phyloP scores from a whole-genome alignment of 352 stramenopile species.

The Pythium insidiosum region DNA sequence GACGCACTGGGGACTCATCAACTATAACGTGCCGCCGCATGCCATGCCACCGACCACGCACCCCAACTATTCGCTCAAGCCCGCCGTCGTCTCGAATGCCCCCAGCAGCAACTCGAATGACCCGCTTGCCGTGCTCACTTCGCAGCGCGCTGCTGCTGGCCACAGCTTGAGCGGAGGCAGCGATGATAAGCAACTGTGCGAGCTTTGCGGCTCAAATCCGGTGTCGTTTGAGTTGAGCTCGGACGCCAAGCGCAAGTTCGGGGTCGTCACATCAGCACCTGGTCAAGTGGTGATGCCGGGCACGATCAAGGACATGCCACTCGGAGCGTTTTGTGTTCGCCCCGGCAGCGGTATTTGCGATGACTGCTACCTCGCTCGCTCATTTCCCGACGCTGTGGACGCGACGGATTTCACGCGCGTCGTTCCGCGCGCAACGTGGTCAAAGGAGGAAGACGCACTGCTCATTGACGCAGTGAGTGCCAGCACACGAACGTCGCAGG shows the following conservation, averaged over 20 bases:
- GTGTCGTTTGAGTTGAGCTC: constrained; percentile 47
- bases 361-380: constrained; percentile 51
- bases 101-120: background rate
- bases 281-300: constrained; percentile 5
- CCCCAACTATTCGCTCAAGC: constrained; percentile 48
- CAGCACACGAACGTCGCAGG: constrained; percentile 12
- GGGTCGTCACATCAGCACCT: background rate
- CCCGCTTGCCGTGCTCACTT: background rate
- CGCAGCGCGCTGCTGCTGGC: constrained; percentile 25
- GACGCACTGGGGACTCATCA: constrained; percentile 81
- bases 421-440: constrained; percentile 26
- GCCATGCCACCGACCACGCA: constrained; percentile 44
- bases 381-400: constrained; percentile 58
- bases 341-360: constrained; percentile 62
- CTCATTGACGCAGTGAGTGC: constrained; percentile 50
- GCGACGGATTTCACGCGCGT: constrained; percentile 50
- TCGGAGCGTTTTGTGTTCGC: constrained; percentile 32
- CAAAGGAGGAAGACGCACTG: constrained; percentile 24
- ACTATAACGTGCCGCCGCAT: constrained; percentile 75
- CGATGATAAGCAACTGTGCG: constrained; percentile 22
- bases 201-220: constrained; percentile 29
- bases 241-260: constrained; percentile 51
- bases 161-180: background rate
- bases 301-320: constrained; percentile 18
- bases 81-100: constrained; percentile 1